phyloP scores from a whole-genome alignment of 2,329 filamentous ascomycete genomes.

The Epichloe hybrida region DNA sequence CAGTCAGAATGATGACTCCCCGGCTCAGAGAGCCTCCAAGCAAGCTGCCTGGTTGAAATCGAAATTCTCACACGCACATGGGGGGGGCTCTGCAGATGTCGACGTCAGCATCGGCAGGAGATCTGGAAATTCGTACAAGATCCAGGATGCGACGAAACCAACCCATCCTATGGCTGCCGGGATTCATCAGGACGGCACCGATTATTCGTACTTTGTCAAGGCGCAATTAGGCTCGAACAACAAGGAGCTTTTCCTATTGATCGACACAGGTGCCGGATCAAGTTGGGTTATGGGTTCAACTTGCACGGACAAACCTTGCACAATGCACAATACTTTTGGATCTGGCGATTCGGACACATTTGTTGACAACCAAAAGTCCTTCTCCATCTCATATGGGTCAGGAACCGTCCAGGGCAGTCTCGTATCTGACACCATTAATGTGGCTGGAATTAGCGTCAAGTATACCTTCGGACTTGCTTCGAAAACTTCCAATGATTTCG shows the following conservation, averaged over 20 bases:
- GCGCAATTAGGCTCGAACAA: conserved; percentile 40
- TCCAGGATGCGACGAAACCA: conserved; percentile 33
- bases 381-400: conserved; percentile 62
- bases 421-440: conserved; percentile 50
- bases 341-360: conserved; percentile 51
- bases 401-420: conserved; percentile 57
- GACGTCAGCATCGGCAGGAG: conserved; percentile 16
- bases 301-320: conserved; percentile 55
- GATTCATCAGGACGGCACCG: conserved; percentile 50
- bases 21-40: conserved; percentile 7
- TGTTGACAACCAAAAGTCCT: conserved; percentile 36
- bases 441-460: conserved; percentile 51
- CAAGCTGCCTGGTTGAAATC: conserved; percentile 6
- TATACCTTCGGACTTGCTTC: conserved; percentile 62
- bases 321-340: conserved; percentile 57
- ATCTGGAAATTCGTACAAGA: conserved; percentile 29
- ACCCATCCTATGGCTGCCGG: conserved; percentile 35
- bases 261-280: conserved; percentile 56
- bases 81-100: not conserved
- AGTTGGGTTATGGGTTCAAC: conserved; percentile 71
- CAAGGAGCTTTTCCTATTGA: conserved; percentile 45
- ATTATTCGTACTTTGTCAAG: conserved; percentile 52
- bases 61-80: conserved; percentile 6
- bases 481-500: conserved; percentile 60
- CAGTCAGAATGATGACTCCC: not conserved